Percentiles rank a stretch among this genome's conserved stretches.
Evolutionary conservation across 1,284 basidiomycete genomes (phyloP).

Genomic region (Coniferiporia weirii): DNA sequence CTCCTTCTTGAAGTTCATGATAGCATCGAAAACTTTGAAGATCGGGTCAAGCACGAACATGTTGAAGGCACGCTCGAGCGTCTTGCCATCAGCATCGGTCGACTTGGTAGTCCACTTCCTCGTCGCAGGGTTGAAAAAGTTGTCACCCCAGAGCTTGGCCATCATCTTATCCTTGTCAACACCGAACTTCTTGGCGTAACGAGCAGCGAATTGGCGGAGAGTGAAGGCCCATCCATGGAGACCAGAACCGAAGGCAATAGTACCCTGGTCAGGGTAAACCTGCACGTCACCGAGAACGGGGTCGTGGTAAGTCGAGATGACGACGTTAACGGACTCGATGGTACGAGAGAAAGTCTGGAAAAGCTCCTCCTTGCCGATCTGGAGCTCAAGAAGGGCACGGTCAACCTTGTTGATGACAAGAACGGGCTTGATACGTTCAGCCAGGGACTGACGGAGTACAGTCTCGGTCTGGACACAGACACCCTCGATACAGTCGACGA

Average conservation of each 20-base stretch:
- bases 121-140: conserved; percentile 98
- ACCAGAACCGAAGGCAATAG: conserved; percentile 98
- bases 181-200: conserved; percentile 99
- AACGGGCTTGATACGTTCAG: conserved; percentile 99
- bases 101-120: conserved; percentile 93
- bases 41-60: conserved; percentile 98
- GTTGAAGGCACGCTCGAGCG: conserved; percentile 91
- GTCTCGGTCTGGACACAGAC: conserved; percentile 99
- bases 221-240: conserved; percentile 99
- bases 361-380: conserved; percentile 95
- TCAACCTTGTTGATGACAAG: conserved; percentile 99
- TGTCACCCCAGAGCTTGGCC: conserved; percentile 98
- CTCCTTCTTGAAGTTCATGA: conserved; percentile 99
- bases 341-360: conserved; percentile 99
- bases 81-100: conserved; percentile 79
- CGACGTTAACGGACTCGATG: conserved; percentile 98
- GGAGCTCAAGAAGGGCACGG: conserved; percentile 97
- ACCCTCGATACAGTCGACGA: conserved; percentile 99
- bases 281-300: conserved; percentile 94
- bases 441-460: conserved; percentile 94
- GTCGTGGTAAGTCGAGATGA: conserved; percentile 98
- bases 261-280: conserved; percentile 98
- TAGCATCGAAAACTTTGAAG: conserved; percentile 97
- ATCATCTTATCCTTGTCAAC: conserved; percentile 99
- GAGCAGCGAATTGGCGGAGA: conserved; percentile 92